Evolutionary conservation across 768 basidiomycete genomes (phyloP), one percentile per base, ranked within the genome.

Genomic region (Termitomyces sp.): DNA sequence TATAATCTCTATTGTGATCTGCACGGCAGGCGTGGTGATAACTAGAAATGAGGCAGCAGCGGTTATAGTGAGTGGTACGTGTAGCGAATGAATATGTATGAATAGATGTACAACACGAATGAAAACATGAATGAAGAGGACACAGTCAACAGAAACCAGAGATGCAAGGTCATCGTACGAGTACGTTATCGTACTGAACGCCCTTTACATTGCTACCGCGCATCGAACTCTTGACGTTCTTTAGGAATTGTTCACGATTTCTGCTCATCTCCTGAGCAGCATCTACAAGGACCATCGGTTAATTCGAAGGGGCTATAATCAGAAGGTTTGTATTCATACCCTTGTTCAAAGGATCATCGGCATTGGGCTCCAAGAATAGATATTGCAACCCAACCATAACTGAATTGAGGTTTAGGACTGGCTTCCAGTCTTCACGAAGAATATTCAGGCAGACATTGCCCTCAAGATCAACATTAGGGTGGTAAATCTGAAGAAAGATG

Each of bases 371-470:
- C 57, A 99, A 79, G 81, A 99, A 99, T 53, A 99, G 83, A 68
- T 98, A 99, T 71, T 99, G 97, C 56, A 99, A 73, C 36, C 97
- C 97, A 59, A 98, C 92, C 93, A 98, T 96, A 62, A 99, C 93
- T 32, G 95, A 92, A 70, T 94, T 98, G 53, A 99, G 79, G 72
- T 98, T 98, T 45, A 99, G 78, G 3, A 99, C 97, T 5, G 97
- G 97, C 69, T 99, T 99, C 97, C 97, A 99, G 75, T 99, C 97
- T 77, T 99, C 97, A 70, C 97, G 86, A 58, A 98, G 82, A 70
- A 98, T 98, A 74, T 98, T 98, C 65, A 99, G 72, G 77, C 97
- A 99, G 47, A 99, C 96, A 65, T 98, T 98, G 46, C 97, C 97
- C 69, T 98, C 94, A 38, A 97, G 82, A 72, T 99, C 97, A 53